Base-by-base conservation (phyloP, 1,139 yeast genomes). In the Pichia sp. region DNA sequence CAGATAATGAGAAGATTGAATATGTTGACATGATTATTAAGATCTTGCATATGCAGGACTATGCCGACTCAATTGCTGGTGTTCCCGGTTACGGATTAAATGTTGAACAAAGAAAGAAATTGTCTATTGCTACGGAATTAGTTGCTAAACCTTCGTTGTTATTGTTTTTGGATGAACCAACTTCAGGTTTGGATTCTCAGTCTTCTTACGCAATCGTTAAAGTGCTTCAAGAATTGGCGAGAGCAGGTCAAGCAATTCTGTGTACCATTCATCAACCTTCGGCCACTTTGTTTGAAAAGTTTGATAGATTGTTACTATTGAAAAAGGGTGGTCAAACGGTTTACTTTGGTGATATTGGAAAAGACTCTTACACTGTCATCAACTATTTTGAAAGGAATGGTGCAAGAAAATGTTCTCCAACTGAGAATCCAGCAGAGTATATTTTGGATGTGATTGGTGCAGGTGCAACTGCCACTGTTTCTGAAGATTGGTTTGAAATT, bases 181-280 rank as follows among this genome's bases (percentile, higher is more conserved):
- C 77, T 2, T 72, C 78, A 23, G 77, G 77, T 46, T 58, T 73
- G 47, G 78, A 73, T 55, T 72, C 77, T 11, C 77, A 72, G 55
- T 68, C 76, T 6, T 67, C 78, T 3, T 72, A 75, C 75, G 64
- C 77, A n/a, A 71, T 73, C 53, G 60, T 72, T 37, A 65, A 68
- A 45, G 57, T 73, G 44, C 52, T 73, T 49, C 64, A 64, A 46
- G 64, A 60, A 40, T 57, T 73, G 42, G 75, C 77, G 1, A 57
- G 56, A 26, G 70, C 73, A 27, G 78, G 78, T 16, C 78, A 73
- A 57, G 70, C 76, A 7, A 71, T 72, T 44, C 60, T 73, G 49
- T 73, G 79, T 65, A 73, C 78, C 16, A 73, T 73, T 48, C 80
- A 75, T 56, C 80, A 75, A 58, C 80, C 80, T 49, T 73, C 79